phyloP scores from a whole-genome alignment of 2,329 filamentous ascomycete species.

The Curvularia sp. region DNA sequence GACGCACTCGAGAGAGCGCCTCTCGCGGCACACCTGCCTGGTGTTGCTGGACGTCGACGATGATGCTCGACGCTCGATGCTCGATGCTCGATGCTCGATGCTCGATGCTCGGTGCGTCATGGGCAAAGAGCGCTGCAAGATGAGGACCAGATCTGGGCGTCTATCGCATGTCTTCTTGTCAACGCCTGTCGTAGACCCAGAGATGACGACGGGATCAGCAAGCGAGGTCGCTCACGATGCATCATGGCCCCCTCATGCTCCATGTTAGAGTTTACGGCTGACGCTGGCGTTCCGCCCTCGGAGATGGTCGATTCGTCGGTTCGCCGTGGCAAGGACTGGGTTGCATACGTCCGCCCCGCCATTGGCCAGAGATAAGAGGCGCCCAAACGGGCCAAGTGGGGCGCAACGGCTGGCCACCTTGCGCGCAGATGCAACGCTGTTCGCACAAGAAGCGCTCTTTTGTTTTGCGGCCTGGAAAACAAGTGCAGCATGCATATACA shows the following conservation, averaged over 20 bases:
- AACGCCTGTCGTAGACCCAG: neutral
- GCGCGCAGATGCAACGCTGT: constrained; percentile 2
- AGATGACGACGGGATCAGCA: constrained; percentile 3
- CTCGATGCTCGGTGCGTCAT: neutral
- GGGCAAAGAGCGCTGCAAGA: neutral
- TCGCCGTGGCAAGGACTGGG: constrained; percentile 11
- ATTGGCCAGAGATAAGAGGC: constrained; percentile 43
- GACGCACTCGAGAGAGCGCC: neutral
- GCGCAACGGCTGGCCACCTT: constrained; percentile 19
- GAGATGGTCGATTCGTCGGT: constrained; percentile 11
- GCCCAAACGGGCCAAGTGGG: constrained; percentile 21
- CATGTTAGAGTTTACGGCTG: constrained; percentile 15
- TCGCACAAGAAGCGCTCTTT: neutral
- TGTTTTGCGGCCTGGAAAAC: neutral
- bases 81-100: neutral
- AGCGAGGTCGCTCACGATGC: constrained; percentile 3
- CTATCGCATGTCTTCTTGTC: neutral
- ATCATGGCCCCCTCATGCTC: constrained; percentile 10
- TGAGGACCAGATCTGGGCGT: neutral
- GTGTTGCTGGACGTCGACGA: neutral
- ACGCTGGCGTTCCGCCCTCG: constrained; percentile 24
- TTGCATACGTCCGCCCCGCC: constrained; percentile 1
- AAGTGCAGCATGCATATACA: neutral
- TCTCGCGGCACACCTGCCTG: constrained; percentile 15
- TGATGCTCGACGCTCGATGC: neutral